These are phyloP conservation scores for Pneumocystis jirovecii DNA, from an alignment of 1,139 yeast species.

Conservation along the genomic window DNA sequence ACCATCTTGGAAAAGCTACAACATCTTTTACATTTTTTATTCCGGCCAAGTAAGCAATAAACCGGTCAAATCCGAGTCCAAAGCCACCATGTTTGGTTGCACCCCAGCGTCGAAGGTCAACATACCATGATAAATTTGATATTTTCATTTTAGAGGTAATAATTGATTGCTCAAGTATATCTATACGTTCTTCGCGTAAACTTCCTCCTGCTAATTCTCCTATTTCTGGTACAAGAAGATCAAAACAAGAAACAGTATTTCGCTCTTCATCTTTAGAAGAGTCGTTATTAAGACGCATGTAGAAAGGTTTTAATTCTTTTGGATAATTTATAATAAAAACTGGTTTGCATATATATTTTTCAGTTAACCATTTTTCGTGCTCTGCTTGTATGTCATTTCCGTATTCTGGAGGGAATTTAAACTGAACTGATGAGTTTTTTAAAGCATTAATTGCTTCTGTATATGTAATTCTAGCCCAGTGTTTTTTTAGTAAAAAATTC, in stretches of 20 bases:
- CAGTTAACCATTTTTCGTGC: slow-evolving; percentile 85
- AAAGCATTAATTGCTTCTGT: slow-evolving; percentile 52
- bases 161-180: slow-evolving; percentile 37
- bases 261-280: slow-evolving; percentile 18
- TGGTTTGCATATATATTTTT: slow-evolving; percentile 49
- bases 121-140: slow-evolving; percentile 58
- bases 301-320: slow-evolving; percentile 62
- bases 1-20: slow-evolving; percentile 64
- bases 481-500: slow-evolving; percentile 23
- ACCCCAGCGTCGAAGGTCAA: slow-evolving; percentile 59
- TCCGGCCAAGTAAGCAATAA: slow-evolving; percentile 57
- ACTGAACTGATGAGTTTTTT: slow-evolving; percentile 16
- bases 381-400: slow-evolving; percentile 68
- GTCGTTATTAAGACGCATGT: slow-evolving; percentile 45
- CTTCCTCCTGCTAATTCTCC: slow-evolving; percentile 98
- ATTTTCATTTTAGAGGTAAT: slow-evolving; percentile 25
- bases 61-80: slow-evolving; percentile 87
- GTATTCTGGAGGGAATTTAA: slow-evolving; percentile 33
- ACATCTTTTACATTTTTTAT: slow-evolving; percentile 71
- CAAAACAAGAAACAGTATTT: slow-evolving; percentile 78
- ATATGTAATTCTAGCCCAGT: slow-evolving; percentile 67
- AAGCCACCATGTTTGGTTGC: slow-evolving; percentile 91
- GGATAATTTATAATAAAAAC: slow-evolving; percentile 91
- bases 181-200: slow-evolving; percentile 60
- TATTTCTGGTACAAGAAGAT: slow-evolving; percentile 69